Percentiles rank a stretch among this genome's conserved stretches.
These are phyloP conservation scores for Malassezia brasiliensis DNA, from an alignment of 1,284 basidiomycete genomes.

Conservation along the genomic window DNA sequence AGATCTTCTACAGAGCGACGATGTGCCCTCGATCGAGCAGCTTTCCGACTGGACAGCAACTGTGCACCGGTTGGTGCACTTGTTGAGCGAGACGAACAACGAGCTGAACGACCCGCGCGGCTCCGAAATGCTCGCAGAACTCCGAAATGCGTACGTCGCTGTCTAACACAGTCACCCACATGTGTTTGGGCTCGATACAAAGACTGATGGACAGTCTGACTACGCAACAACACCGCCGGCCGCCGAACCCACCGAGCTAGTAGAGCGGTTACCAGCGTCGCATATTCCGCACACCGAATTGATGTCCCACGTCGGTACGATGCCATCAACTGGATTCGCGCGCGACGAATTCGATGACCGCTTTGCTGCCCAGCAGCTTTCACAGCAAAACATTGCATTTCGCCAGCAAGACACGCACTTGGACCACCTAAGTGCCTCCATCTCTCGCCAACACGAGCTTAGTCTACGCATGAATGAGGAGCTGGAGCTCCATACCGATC, in stretches of 20 bases:
- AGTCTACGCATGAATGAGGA: constrained; percentile 46
- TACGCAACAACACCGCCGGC: no score
- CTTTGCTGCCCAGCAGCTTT: constrained; percentile 3
- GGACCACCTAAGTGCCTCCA: constrained; percentile 31
- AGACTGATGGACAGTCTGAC: no score
- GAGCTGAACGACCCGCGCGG: constrained; percentile 15
- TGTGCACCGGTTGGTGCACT: constrained; percentile 1
- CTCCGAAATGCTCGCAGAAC: constrained; percentile 2
- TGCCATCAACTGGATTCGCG: neutral
- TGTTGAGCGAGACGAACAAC: constrained; percentile 8
- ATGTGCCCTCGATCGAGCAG: constrained; percentile 3
- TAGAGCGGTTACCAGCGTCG: no score
- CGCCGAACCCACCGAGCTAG: no score
- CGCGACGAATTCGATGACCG: constrained; percentile 1
- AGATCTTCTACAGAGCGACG: neutral
- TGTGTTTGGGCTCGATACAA: neutral
- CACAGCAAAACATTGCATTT: constrained; percentile 26
- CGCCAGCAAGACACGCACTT: constrained; percentile 35
- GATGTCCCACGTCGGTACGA: neutral
- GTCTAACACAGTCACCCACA: constrained; percentile 3
- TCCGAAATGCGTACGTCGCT: neutral
- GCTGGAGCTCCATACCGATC: constrained; percentile 36
- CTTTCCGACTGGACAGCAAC: constrained; percentile 1
- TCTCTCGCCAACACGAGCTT: constrained; percentile 38
- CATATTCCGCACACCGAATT: neutral